Evolutionary conservation across 257 asterid species (phyloP).

Genomic region (Ilex aquifolium): DNA sequence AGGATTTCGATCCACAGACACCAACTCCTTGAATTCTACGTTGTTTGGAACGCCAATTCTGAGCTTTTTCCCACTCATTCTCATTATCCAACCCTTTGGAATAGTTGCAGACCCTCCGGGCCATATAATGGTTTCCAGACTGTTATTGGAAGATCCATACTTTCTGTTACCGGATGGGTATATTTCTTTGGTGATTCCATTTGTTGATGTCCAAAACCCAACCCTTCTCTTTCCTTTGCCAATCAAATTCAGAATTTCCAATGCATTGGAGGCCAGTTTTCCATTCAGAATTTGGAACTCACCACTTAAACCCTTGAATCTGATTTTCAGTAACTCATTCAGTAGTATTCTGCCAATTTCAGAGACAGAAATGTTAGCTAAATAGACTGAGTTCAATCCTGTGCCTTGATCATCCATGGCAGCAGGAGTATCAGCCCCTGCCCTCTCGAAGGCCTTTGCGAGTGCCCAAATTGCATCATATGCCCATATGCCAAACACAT

Average conservation of each 20-base stretch:
- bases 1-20: constrained; percentile 6
- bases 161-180: neutral
- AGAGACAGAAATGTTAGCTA: constrained; percentile 6
- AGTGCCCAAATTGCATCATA: constrained; percentile 37
- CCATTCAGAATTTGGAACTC: constrained; percentile 19
- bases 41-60: constrained; percentile 8
- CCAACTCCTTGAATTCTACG: constrained; percentile 13
- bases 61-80: constrained; percentile 8
- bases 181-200: constrained; percentile 23
- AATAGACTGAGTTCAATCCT: constrained; percentile 5
- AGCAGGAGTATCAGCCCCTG: neutral
- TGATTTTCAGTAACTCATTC: constrained; percentile 11
- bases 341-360: constrained; percentile 14
- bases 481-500: constrained; percentile 28
- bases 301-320: constrained; percentile 26
- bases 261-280: constrained; percentile 19
- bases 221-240: constrained; percentile 27
- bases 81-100: neutral
- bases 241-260: constrained; percentile 32
- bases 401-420: constrained; percentile 1
- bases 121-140: neutral
- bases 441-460: constrained; percentile 26
- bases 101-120: too few relatives aligned
- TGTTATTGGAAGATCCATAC: neutral
- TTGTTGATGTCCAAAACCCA: constrained; percentile 35